A percentile compares a stretch with the other conserved stretches of the same genome.
Conservation (phyloP, 2,329 filamentous ascomycete species). For the Capronia americana region DNA sequence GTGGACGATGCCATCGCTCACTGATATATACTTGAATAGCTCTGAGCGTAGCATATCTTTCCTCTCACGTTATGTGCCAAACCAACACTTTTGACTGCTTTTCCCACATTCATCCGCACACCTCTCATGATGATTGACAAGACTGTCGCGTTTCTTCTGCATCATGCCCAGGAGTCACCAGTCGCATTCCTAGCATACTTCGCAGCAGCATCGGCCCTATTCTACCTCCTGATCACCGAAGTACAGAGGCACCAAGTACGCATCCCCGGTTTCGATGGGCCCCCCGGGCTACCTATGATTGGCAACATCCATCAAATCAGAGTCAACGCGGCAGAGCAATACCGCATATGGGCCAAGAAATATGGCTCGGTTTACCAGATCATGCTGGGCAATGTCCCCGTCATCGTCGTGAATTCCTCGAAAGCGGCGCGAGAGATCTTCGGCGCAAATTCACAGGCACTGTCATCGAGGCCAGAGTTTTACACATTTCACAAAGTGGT, state of each 20-base stretch:
- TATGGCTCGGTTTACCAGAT: slow-evolving; percentile 64
- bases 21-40: not conserved
- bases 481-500: slow-evolving; percentile 66
- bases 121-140: slow-evolving; percentile 36
- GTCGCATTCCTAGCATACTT: slow-evolving; percentile 32
- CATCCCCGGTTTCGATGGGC: slow-evolving; percentile 57
- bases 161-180: slow-evolving; percentile 27
- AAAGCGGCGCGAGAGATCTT: slow-evolving; percentile 60
- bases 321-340: slow-evolving; percentile 63
- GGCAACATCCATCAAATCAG: slow-evolving; percentile 64
- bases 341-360: slow-evolving; percentile 60
- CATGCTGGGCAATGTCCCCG: slow-evolving; percentile 62
- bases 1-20: slow-evolving; percentile 2
- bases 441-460: slow-evolving; percentile 59
- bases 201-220: slow-evolving; percentile 30
- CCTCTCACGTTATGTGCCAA: not conserved
- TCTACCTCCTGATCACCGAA: slow-evolving; percentile 59
- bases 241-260: slow-evolving; percentile 54
- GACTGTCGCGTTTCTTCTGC: slow-evolving; percentile 22
- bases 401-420: slow-evolving; percentile 63
- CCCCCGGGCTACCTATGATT: slow-evolving; percentile 59
- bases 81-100: not conserved
- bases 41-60: not conserved
- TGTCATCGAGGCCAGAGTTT: slow-evolving; percentile 63
- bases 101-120: not conserved